phyloP scores from a whole-genome alignment of 768 basidiomycete species.

The Phaeotremella fagi region DNA sequence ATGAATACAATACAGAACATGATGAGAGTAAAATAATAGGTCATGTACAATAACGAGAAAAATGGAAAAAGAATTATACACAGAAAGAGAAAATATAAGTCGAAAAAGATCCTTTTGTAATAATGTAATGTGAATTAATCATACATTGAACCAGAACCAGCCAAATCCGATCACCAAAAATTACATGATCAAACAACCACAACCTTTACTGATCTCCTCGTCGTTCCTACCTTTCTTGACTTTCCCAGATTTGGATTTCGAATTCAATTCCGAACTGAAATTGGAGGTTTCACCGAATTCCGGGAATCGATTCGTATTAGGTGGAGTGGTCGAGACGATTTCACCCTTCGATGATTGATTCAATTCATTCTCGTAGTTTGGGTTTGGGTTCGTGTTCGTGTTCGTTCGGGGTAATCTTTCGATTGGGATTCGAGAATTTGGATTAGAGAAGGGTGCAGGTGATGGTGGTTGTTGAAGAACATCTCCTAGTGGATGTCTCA shows the following conservation, averaged over 20 bases:
- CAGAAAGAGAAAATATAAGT: too few relatives aligned
- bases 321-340: not conserved
- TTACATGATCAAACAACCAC: slow-evolving; percentile 23
- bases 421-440: not conserved
- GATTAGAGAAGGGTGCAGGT: not conserved
- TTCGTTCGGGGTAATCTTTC: not conserved
- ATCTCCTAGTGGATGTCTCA: not conserved
- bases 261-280: not conserved
- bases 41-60: too few relatives aligned
- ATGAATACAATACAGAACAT: too few relatives aligned
- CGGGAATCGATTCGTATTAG: not conserved
- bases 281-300: not conserved
- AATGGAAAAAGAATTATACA: too few relatives aligned
- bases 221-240: not conserved
- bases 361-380: not conserved
- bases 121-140: too few relatives aligned
- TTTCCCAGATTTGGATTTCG: not conserved
- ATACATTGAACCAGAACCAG: not conserved
- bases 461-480: not conserved
- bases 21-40: too few relatives aligned
- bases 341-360: slow-evolving; percentile 4
- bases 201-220: slow-evolving; percentile 10
- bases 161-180: not conserved
- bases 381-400: not conserved
- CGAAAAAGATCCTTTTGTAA: too few relatives aligned